Base-by-base conservation (phyloP, 176 grass and related monocot genomes). In the Oryza punctata region DNA sequence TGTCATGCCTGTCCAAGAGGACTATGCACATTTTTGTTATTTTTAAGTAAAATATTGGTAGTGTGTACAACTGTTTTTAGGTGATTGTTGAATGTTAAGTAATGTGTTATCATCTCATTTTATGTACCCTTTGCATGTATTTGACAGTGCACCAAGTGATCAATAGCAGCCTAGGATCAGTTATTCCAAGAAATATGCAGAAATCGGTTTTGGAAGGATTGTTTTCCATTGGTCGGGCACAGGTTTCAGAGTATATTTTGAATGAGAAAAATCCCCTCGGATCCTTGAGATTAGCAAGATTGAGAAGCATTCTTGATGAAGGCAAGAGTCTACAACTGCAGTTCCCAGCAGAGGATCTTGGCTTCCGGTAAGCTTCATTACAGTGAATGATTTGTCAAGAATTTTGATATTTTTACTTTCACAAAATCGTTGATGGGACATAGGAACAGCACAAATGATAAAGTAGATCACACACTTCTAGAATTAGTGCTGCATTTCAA, bases 271-370 rank as follows among this genome's bases (percentile, higher is more conserved):
- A 94, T 12, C 96, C 93, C 2, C 12, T 98, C 14, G 96, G 96
- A 21, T 86, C 86, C 49, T 87, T 84, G 65, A 89, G 93, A 65
- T 70, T 95, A 27, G 83, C 78, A 81, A 95, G 88, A 82, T 49
- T 98, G 66, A 95, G 85, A 82, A 93, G 75, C 66, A 94, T 98
- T 84, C 85, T 98, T 82, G 89, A 91, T 79, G 93, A 95, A 90
- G 96, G 96, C 24, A 93, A 95, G 82, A 98, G 93, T 68, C 89
- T 98, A 21, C 93, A 95, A 70, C 89, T 98, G n/a, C 93, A 98
- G 70, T 98, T 98, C 80, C 96, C 93, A 76, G 90, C 92, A 35
- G 93, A 98, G 74, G 96, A 95, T 90, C 96, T 98, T 80, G 96
- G 93, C n/a, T 98, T 98, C 75, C 50, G 85, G 96, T 98, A 63